Percentiles rank a stretch among this genome's conserved stretches.
Evolutionary conservation across 495 filamentous ascomycete species (phyloP).

Genomic region (Pyronema omphalodes): DNA sequence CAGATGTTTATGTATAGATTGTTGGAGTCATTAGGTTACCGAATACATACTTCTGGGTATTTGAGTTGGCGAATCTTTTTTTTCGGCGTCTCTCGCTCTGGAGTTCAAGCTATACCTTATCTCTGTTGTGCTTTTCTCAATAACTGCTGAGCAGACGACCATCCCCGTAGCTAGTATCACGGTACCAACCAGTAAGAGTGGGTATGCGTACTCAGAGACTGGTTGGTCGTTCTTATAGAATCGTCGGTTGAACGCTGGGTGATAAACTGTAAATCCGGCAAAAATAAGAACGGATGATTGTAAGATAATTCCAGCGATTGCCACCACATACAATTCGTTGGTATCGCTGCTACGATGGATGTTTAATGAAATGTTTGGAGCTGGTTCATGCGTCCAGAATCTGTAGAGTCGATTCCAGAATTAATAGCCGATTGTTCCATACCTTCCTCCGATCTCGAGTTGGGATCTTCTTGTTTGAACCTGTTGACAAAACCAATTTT

Average conservation of each 20-base stretch:
- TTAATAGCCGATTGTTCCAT: not conserved
- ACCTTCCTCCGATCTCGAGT: not conserved
- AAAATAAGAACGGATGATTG: conserved; percentile 17
- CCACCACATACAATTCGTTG: conserved; percentile 14
- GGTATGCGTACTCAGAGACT: conserved; percentile 11
- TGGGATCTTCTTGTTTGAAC: not conserved
- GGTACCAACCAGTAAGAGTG: conserved; percentile 16
- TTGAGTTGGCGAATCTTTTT: too few species aligned
- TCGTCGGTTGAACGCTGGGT: not conserved
- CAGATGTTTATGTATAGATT: too few species aligned
- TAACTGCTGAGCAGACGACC: conserved; percentile 21
- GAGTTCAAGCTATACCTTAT: too few species aligned
- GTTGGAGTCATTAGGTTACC: too few species aligned
- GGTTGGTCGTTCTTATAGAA: not conserved
- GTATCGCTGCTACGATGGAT: not conserved
- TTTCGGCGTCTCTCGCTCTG: too few species aligned
- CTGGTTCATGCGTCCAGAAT: not conserved
- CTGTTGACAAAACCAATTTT: too few species aligned
- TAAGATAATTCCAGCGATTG: conserved; percentile 12
- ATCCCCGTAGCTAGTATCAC: conserved; percentile 17
- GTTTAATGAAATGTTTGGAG: conserved; percentile 23
- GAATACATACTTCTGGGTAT: too few species aligned
- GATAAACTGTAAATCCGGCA: conserved; percentile 10
- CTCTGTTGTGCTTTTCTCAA: conserved; percentile 21
- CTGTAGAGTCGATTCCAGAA: too few species aligned